Percentiles rank a stretch among this genome's conserved stretches.
phyloP scores from a whole-genome alignment of 495 filamentous ascomycete species.

The Daldinia decipiens region DNA sequence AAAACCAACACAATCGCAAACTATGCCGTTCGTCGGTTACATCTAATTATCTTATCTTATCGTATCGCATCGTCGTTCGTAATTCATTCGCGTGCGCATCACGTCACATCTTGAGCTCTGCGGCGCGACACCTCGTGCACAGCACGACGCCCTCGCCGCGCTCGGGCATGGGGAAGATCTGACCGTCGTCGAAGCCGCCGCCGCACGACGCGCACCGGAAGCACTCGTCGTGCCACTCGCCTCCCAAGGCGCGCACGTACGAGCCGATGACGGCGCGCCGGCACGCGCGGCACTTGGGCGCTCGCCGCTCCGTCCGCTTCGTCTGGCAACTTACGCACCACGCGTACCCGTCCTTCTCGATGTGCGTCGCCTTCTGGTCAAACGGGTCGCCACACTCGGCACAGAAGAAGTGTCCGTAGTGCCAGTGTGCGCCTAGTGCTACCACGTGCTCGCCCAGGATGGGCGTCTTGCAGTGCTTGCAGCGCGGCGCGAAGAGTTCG shows the following conservation, averaged over 20 bases:
- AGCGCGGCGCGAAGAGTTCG: conserved; percentile 90
- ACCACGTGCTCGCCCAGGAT: conserved; percentile 96
- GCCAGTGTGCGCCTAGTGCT: conserved; percentile 93
- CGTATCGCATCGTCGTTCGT: conserved; percentile 1
- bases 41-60: conserved; percentile 2
- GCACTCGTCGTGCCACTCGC: conserved; percentile 93
- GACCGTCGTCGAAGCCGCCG: conserved; percentile 64
- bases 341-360: conserved; percentile 98
- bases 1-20: conserved; percentile 1
- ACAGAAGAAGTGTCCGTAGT: conserved; percentile 99
- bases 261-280: conserved; percentile 84
- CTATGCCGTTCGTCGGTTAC: not conserved
- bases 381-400: conserved; percentile 99
- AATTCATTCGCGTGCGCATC: not conserved
- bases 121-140: conserved; percentile 61
- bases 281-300: conserved; percentile 87
- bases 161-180: conserved; percentile 63
- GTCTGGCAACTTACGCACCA: conserved; percentile 97
- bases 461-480: conserved; percentile 97
- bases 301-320: conserved; percentile 76
- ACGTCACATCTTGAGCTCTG: conserved; percentile 59
- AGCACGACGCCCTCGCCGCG: conserved; percentile 56
- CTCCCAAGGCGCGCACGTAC: conserved; percentile 85
- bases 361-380: conserved; percentile 81
- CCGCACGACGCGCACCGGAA: conserved; percentile 76